Evolutionary conservation across 495 filamentous ascomycete species (phyloP).

Genomic region (Copromyces sp.): DNA sequence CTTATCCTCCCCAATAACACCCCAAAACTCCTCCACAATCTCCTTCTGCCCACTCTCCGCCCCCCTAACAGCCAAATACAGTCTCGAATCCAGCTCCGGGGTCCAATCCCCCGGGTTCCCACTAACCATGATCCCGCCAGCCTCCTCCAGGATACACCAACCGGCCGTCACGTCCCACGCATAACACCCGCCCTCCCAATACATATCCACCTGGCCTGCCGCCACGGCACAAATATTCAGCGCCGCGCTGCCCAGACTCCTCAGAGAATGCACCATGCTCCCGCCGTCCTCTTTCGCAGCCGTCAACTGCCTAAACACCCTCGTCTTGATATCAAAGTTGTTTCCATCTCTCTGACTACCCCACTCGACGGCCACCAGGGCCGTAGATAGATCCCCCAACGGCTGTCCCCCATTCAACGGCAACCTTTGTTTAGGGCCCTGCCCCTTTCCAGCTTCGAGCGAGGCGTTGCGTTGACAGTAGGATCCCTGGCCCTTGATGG

Average conservation of each 20-base stretch:
- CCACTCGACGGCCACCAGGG: conserved; percentile 70
- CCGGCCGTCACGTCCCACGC: conserved; percentile 91
- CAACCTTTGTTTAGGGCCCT: conserved; percentile 22
- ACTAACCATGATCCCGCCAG: conserved; percentile 69
- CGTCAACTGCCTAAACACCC: conserved; percentile 59
- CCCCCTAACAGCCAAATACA: conserved; percentile 68
- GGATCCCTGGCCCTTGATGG: conserved; percentile 57
- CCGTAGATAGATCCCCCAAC: conserved; percentile 46
- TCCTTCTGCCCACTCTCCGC: conserved; percentile 58
- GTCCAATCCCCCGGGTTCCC: conserved; percentile 74
- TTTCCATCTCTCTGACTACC: conserved; percentile 59
- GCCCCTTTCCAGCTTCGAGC: conserved; percentile 14
- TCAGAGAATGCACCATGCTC: conserved; percentile 72
- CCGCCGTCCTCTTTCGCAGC: conserved; percentile 54
- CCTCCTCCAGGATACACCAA: conserved; percentile 80
- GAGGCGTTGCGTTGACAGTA: conserved; percentile 40
- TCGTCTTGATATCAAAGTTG: conserved; percentile 66
- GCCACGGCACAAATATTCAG: conserved; percentile 79
- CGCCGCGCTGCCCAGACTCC: conserved; percentile 69
- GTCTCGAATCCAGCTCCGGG: conserved; percentile 59
- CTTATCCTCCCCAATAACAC: conserved; percentile 21
- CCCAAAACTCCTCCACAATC: conserved; percentile 78
- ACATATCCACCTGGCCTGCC: conserved; percentile 65
- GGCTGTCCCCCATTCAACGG: conserved; percentile 50
- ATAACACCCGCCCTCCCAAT: conserved; percentile 94